Evolutionary conservation across 106 monocot species (phyloP).

Genomic region (Dendrobium huoshanense): DNA sequence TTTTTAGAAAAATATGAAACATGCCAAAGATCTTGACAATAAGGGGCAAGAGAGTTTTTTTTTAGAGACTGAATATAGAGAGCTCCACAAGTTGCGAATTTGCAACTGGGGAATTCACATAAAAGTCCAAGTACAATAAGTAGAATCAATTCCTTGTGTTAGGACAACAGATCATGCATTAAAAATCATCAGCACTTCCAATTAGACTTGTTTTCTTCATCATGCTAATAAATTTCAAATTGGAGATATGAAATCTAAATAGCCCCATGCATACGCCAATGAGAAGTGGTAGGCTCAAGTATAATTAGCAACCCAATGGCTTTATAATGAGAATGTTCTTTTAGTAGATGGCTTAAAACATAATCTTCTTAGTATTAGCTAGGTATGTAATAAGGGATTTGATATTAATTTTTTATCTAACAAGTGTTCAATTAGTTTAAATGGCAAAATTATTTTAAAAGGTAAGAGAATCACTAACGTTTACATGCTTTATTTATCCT

Average conservation of each 20-base stretch:
- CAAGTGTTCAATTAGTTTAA: too few species aligned
- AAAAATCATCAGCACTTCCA: background rate
- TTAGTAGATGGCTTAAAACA: too few species aligned
- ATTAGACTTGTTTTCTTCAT: background rate
- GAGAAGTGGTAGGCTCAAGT: too few species aligned
- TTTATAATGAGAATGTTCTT: too few species aligned
- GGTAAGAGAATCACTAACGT: too few species aligned
- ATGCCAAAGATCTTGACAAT: background rate
- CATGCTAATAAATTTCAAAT: background rate
- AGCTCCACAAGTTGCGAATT: background rate
- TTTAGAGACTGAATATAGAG: background rate
- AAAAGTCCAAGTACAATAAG: background rate
- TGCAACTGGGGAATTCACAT: background rate
- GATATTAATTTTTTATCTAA: too few species aligned
- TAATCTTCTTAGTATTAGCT: too few species aligned
- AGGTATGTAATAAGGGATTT: too few species aligned
- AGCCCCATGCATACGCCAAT: background rate
- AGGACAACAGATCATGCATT: background rate
- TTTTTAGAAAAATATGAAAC: background rate
- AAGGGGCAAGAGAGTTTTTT: background rate
- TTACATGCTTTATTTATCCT: too few species aligned
- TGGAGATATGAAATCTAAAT: background rate
- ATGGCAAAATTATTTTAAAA: too few species aligned
- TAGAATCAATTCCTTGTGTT: background rate
- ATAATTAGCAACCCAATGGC: too few species aligned